Conservation (phyloP, 306 rosid species). For the Dryas drummondii region DNA sequence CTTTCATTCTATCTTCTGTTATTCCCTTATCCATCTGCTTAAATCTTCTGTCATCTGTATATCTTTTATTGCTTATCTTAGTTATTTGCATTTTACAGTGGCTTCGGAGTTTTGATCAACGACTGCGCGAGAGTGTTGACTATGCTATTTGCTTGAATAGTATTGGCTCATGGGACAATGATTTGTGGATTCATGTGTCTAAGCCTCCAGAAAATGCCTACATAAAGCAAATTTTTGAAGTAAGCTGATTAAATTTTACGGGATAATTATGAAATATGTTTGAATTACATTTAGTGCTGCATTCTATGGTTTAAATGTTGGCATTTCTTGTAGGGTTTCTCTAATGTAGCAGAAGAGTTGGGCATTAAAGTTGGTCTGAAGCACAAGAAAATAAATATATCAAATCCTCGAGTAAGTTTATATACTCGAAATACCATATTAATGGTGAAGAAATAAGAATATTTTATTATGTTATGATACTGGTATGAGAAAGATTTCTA, state of each 20-base stretch:
- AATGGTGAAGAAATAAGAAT: not conserved
- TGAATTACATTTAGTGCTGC: constrained; percentile 24
- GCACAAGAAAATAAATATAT: constrained; percentile 98
- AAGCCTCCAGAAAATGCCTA: constrained; percentile 95
- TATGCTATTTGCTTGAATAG: constrained; percentile 92
- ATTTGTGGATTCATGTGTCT: constrained; percentile 92
- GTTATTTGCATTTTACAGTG: constrained; percentile 55
- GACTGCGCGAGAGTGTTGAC: constrained; percentile 92
- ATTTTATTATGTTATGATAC: not conserved
- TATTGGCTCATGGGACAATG: constrained; percentile 92
- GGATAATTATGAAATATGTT: constrained; percentile 1
- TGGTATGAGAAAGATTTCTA: not conserved
- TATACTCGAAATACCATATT: constrained; percentile 17
- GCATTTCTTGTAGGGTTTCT: constrained; percentile 71
- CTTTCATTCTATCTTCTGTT: constrained; percentile 21
- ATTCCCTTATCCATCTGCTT: constrained; percentile 16
- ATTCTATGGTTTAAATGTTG: constrained; percentile 18
- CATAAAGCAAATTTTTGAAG: constrained; percentile 84
- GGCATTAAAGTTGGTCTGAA: constrained; percentile 73
- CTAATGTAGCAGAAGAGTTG: constrained; percentile 83
- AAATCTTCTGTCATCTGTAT: not conserved
- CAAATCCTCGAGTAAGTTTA: constrained; percentile 89
- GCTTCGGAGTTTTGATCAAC: constrained; percentile 96
- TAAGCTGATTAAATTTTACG: constrained; percentile 39
- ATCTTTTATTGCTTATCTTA: constrained; percentile 19